These are phyloP conservation scores for Leucosporidium creatinivorum DNA, from an alignment of 768 basidiomycete species.

Conservation along the genomic window DNA sequence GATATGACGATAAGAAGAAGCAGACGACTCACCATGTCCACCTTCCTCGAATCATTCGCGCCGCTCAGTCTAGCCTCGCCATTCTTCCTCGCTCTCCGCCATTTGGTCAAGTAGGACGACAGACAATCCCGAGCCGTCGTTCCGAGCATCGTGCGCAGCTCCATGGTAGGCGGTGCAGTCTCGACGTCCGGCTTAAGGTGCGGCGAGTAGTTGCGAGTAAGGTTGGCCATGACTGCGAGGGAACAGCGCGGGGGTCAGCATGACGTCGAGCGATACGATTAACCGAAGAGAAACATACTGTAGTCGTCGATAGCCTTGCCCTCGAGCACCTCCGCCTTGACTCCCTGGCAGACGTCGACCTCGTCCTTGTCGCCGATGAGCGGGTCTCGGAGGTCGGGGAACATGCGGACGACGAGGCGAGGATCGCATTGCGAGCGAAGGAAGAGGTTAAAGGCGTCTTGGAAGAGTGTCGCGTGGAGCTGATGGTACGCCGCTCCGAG, in stretches of 20 bases:
- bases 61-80: not conserved
- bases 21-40: conserved; percentile 26
- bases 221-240: conserved; percentile 26
- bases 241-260: not conserved
- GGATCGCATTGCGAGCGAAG: conserved; percentile 13
- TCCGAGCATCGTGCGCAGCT: conserved; percentile 14
- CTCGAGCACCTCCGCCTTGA: not conserved
- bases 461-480: not conserved
- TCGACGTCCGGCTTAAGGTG: conserved; percentile 33
- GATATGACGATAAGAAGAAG: not conserved
- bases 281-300: conserved; percentile 23
- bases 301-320: conserved; percentile 21
- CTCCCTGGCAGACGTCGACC: conserved; percentile 5
- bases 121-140: conserved; percentile 13
- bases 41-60: conserved; percentile 26
- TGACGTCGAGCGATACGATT: too few species aligned
- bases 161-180: conserved; percentile 16
- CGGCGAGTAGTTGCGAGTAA: conserved; percentile 36
- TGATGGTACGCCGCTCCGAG: conserved; percentile 17
- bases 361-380: conserved; percentile 3
- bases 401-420: conserved; percentile 20
- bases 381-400: conserved; percentile 17
- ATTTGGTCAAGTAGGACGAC: conserved; percentile 19
- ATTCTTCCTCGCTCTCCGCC: conserved; percentile 19
- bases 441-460: conserved; percentile 17